phyloP scores from a whole-genome alignment of 106 monocot species.

The Gastrodia elata region DNA sequence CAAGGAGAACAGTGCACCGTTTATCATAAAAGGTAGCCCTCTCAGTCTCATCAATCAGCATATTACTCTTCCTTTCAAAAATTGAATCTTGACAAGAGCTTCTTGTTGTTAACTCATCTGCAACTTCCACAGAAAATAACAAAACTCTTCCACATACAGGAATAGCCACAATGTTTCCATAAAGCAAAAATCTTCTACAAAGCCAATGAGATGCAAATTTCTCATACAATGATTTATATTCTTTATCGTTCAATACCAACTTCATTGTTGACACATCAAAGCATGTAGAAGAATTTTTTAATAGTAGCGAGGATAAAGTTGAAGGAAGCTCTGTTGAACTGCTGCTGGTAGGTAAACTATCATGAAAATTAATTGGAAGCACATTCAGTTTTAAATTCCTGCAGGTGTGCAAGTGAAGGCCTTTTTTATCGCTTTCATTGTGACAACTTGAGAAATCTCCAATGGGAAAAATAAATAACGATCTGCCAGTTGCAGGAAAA shows the following conservation, averaged over 20 bases:
- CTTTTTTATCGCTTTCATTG: constrained; percentile 1
- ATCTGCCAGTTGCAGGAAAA: constrained; percentile 35
- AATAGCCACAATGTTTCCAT: constrained; percentile 55
- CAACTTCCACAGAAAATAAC: constrained; percentile 40
- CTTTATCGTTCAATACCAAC: constrained; percentile 47
- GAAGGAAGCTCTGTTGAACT: constrained; percentile 15
- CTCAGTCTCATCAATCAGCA: constrained; percentile 4
- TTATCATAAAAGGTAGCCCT: not conserved
- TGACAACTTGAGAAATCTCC: constrained; percentile 12
- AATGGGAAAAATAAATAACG: constrained; percentile 49
- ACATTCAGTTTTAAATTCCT: constrained; percentile 42
- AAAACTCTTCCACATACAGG: constrained; percentile 53
- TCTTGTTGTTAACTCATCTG: constrained; percentile 4
- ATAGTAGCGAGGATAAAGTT: constrained; percentile 8
- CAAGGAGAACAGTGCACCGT: constrained; percentile 12
- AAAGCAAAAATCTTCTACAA: constrained; percentile 42
- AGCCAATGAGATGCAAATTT: constrained; percentile 48
- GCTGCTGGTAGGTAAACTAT: not conserved
- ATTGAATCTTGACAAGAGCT: constrained; percentile 6
- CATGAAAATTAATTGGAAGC: constrained; percentile 11
- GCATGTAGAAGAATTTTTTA: constrained; percentile 14
- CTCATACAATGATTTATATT: constrained; percentile 30
- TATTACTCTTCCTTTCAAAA: constrained; percentile 5
- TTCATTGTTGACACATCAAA: constrained; percentile 28
- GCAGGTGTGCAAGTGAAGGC: constrained; percentile 18